Base-by-base conservation (phyloP, 177 flowering plant genomes). In the Tripterygium wilfordii region DNA sequence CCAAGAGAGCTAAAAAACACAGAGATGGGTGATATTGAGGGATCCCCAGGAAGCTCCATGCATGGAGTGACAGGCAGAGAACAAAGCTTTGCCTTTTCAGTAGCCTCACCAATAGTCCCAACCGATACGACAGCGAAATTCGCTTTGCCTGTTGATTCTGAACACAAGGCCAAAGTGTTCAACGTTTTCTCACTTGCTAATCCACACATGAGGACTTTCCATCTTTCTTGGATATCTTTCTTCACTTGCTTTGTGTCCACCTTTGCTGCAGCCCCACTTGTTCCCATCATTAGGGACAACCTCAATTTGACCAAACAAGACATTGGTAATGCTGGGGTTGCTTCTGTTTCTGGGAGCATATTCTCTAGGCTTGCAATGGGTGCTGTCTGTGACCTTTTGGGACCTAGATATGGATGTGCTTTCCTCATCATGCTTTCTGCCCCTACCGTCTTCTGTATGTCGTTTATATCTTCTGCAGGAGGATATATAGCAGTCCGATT, bases 121-220 rank as follows among this genome's bases (percentile, higher is more conserved):
- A 51, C 62, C 5, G 69, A 65, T 36, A 19, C 56, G 9, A 54
- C 67, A 6, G 62, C 54, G n/a, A 24, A 35, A 16, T 83, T 83
- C 25, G 76, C 48, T 20, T 42, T 80, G 5, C 83, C 80, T 0
- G 92, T 83, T 6, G 88, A 83, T 32, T 70, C 88, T 0, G 92
- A 83, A 57, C 85, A 83, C 61, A 78, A 81, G 56, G 78, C 85
- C 29, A 83, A 63, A 19, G 69, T 54, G 22, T 72, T 83, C 62
- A 82, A 62, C 40, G 30, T 77, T 20, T 65, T 69, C 46, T 81
- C 88, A 12, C 44, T 78, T 0, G 79, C 78, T 5, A 75, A 70
- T n/a, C 92, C 92, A 8, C 85, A 83, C 66, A 79, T 77, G 88
- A 63, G 73, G 37, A 70, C 83, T 28, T 83, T 80, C 63, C 92